Evolutionary conservation across 495 filamentous ascomycete genomes (phyloP).

Genomic region (Elaphomyces granulatus): DNA sequence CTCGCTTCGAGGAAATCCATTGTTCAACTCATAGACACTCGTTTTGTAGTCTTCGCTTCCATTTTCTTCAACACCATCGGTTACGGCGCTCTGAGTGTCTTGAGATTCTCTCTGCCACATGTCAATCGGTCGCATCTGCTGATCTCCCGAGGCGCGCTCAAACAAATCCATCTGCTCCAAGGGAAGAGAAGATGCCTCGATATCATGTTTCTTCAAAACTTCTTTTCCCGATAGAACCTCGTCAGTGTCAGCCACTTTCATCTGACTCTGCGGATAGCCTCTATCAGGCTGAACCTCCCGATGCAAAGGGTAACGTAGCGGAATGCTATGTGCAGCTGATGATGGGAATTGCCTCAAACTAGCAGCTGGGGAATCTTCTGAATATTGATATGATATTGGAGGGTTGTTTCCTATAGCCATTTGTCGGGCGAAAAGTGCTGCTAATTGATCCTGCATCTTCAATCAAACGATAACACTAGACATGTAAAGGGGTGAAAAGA

Average conservation of each 20-base stretch:
- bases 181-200: constrained; percentile 40
- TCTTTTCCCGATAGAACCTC: constrained; percentile 4
- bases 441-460: constrained; percentile 50
- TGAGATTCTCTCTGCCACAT: constrained; percentile 40
- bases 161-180: constrained; percentile 46
- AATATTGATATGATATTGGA: constrained; percentile 12
- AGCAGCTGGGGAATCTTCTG: background rate
- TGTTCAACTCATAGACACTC: background rate
- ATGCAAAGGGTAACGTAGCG: constrained; percentile 60
- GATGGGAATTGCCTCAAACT: constrained; percentile 3
- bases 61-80: too few relatives aligned
- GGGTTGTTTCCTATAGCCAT: constrained; percentile 27
- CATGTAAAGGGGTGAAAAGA: background rate
- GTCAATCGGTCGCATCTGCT: constrained; percentile 45
- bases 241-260: background rate
- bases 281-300: constrained; percentile 29
- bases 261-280: constrained; percentile 29
- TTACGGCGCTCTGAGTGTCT: background rate
- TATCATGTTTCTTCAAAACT: constrained; percentile 34
- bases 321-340: constrained; percentile 47
- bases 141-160: constrained; percentile 40
- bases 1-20: background rate
- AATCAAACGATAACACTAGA: constrained; percentile 5
- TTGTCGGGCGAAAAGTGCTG: constrained; percentile 50
- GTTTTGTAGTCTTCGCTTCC: too few relatives aligned